Evolutionary conservation across 116 monocot species (phyloP).

Genomic region (Phalaenopsis hybrid): DNA sequence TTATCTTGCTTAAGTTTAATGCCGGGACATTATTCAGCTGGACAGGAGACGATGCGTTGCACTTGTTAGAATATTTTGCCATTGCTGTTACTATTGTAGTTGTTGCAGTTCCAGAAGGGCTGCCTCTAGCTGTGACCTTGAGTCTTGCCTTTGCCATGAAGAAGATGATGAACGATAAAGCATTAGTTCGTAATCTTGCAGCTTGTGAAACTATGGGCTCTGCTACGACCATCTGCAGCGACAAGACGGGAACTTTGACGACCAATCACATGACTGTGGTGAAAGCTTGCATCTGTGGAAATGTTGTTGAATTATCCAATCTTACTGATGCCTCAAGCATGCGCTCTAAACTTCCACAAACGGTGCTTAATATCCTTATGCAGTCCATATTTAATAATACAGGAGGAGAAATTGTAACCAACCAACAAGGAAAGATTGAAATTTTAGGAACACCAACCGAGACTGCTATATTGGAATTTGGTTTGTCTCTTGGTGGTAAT

Average conservation of each 20-base stretch:
- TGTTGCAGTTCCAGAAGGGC: conserved; percentile 70
- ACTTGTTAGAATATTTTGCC: conserved; percentile 56
- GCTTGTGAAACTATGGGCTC: conserved; percentile 72
- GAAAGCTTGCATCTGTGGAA: conserved; percentile 55
- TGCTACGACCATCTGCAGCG: conserved; percentile 53
- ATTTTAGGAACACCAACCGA: conserved; percentile 81
- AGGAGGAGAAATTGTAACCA: conserved; percentile 51
- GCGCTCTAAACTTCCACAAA: conserved; percentile 32
- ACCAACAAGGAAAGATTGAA: conserved; percentile 36
- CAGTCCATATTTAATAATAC: conserved; percentile 70
- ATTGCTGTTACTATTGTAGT: conserved; percentile 77
- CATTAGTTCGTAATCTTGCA: conserved; percentile 51
- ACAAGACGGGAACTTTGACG: conserved; percentile 81
- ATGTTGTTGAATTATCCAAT: conserved; percentile 26
- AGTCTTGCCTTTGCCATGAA: conserved; percentile 78
- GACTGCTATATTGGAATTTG: conserved; percentile 64
- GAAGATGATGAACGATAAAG: conserved; percentile 76
- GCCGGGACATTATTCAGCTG: conserved; percentile 36
- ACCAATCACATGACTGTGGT: conserved; percentile 72
- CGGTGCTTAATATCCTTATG: conserved; percentile 37
- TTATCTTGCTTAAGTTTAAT: conserved; percentile 31
- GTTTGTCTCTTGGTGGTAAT: conserved; percentile 46
- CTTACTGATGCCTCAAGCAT: conserved; percentile 5
- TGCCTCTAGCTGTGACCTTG: conserved; percentile 60
- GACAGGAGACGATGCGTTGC: conserved; percentile 47